Conservation (phyloP, 164 flowering plant species). For the Sextonia rubra region DNA sequence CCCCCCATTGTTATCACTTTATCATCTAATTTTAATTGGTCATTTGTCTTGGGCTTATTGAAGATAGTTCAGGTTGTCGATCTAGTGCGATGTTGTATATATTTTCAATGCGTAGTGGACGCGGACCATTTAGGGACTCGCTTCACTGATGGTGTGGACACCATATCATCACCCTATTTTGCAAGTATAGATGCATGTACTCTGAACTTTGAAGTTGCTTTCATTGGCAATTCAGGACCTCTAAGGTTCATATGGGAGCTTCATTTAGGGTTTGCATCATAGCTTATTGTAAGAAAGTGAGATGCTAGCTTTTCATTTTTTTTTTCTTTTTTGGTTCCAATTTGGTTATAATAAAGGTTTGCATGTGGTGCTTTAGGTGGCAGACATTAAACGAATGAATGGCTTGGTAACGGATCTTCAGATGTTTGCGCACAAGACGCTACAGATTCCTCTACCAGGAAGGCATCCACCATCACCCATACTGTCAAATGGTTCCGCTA, state of each 20-base stretch:
- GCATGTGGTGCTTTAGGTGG: conserved; percentile 43
- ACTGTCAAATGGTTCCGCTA: conserved; percentile 38
- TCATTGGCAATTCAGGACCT: neutral
- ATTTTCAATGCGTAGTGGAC: too few relatives aligned
- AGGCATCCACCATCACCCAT: conserved; percentile 80
- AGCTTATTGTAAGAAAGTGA: neutral
- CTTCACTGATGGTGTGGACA: too few relatives aligned
- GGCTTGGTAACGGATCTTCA: conserved; percentile 84
- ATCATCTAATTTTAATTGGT: too few relatives aligned
- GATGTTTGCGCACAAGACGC: conserved; percentile 85
- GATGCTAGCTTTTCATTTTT: neutral
- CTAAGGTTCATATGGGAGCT: neutral
- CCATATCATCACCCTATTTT: too few relatives aligned
- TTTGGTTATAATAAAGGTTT: neutral
- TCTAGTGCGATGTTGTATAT: too few relatives aligned
- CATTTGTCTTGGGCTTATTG: too few relatives aligned
- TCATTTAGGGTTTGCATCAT: neutral
- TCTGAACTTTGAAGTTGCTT: neutral
- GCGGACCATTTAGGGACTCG: too few relatives aligned
- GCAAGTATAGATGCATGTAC: neutral
- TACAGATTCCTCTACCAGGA: conserved; percentile 76
- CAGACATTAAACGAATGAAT: conserved; percentile 81
- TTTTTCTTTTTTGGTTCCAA: neutral
- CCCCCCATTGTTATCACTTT: too few relatives aligned
- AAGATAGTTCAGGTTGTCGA: too few relatives aligned